Evolutionary conservation across 208 protist species (phyloP).

Genomic region (Acanthamoeba healyi): DNA sequence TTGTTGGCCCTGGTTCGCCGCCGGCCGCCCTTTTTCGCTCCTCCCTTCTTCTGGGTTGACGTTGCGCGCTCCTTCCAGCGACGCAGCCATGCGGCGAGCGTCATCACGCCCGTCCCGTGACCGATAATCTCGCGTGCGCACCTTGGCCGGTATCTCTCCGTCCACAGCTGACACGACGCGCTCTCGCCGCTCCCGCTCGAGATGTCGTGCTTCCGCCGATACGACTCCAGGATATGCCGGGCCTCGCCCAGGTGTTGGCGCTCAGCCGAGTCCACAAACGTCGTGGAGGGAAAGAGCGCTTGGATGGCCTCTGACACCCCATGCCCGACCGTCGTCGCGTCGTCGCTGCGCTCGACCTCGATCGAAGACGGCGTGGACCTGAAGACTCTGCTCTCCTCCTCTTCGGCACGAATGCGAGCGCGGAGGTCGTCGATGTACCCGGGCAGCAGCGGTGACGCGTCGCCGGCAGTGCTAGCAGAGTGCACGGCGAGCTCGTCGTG

Average conservation of each 20-base stretch:
- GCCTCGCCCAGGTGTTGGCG: background rate
- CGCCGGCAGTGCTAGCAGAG: too few species aligned
- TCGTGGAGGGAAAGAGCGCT: background rate
- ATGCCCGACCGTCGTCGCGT: too few species aligned
- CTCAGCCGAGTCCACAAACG: background rate
- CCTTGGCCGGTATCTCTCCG: background rate
- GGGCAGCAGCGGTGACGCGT: too few species aligned
- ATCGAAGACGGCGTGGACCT: too few species aligned
- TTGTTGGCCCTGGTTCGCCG: background rate
- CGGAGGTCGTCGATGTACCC: too few species aligned
- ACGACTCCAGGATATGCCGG: background rate
- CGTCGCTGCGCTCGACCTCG: too few species aligned
- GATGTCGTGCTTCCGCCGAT: background rate
- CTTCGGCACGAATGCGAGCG: too few species aligned
- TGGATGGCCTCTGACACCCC: background rate
- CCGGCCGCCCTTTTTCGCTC: background rate
- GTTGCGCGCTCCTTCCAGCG: background rate
- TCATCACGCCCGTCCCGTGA: background rate
- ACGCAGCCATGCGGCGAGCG: background rate
- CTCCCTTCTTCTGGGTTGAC: background rate
- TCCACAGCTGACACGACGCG: conserved; percentile 9
- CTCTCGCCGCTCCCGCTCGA: too few species aligned
- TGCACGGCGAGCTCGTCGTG: too few species aligned
- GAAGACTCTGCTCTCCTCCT: too few species aligned
- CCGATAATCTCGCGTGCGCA: background rate